Evolutionary conservation across 2,329 filamentous ascomycete species (phyloP).

Genomic region (Torrubiellomyces zombiae): DNA sequence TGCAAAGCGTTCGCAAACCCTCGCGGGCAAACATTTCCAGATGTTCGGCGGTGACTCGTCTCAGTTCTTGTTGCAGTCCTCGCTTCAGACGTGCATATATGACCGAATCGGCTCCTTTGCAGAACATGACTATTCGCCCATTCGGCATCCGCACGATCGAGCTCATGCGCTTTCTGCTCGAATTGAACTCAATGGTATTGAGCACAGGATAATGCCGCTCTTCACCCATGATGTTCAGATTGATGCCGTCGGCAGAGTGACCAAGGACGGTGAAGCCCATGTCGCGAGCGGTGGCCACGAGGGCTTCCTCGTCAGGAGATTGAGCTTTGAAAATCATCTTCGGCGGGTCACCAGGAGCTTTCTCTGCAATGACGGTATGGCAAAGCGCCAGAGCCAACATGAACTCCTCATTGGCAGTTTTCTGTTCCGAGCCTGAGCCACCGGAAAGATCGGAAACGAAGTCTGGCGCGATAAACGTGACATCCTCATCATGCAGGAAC

Average conservation of each 20-base stretch:
- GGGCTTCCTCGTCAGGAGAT: conserved; percentile 86
- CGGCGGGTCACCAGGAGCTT: conserved; percentile 74
- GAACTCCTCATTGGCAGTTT: conserved; percentile 66
- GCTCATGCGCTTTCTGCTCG: conserved; percentile 92
- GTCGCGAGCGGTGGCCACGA: conserved; percentile 87
- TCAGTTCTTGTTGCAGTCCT: conserved; percentile 72
- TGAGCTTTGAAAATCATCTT: conserved; percentile 93
- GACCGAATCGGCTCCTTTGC: conserved; percentile 93
- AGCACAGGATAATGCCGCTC: conserved; percentile 75
- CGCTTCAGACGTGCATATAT: conserved; percentile 83
- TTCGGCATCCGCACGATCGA: conserved; percentile 92
- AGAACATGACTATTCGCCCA: conserved; percentile 76
- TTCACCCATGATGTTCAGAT: conserved; percentile 72
- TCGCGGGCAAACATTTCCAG: conserved; percentile 94
- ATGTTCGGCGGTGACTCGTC: conserved; percentile 75
- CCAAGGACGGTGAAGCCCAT: conserved; percentile 89
- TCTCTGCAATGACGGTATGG: conserved; percentile 88
- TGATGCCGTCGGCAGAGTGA: conserved; percentile 61
- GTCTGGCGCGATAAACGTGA: conserved; percentile 86
- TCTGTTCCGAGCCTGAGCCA: conserved; percentile 59
- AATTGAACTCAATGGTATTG: conserved; percentile 96
- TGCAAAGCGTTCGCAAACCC: conserved; percentile 84
- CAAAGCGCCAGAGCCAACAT: conserved; percentile 94
- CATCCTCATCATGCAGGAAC: conserved; percentile 72
- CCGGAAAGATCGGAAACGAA: conserved; percentile 74